phyloP scores from a whole-genome alignment of 73 alveolate genomes.

The Paramecium tetraurelia region DNA sequence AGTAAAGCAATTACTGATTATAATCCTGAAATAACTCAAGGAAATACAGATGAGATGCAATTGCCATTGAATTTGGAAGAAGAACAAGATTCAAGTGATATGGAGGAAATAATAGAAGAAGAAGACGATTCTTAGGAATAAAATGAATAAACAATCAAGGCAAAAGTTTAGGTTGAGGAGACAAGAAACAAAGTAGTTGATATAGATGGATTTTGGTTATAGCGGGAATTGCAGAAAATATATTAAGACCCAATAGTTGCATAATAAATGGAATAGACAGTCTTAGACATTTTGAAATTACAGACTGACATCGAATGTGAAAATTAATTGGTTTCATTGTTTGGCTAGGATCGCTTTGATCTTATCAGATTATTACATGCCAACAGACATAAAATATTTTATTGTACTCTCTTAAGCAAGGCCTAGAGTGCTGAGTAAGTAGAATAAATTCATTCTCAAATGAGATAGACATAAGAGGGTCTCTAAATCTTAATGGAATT shows the following conservation, averaged over 20 bases:
- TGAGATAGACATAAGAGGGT: conserved; percentile 71
- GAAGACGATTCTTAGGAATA: not conserved
- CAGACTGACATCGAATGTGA: conserved; percentile 67
- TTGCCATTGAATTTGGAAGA: conserved; percentile 44
- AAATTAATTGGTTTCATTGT: conserved; percentile 56
- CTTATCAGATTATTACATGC: conserved; percentile 55
- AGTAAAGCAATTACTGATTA: conserved; percentile 16
- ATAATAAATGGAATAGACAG: conserved; percentile 56
- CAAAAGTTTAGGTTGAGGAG: not conserved
- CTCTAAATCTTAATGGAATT: conserved; percentile 43
- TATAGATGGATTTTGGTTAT: conserved; percentile 32
- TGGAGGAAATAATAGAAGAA: not conserved
- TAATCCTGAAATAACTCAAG: not conserved
- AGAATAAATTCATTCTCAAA: conserved; percentile 41
- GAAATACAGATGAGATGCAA: not conserved
- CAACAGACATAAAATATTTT: conserved; percentile 67
- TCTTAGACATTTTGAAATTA: conserved; percentile 54
- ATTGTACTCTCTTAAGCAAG: conserved; percentile 56
- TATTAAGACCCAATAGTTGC: conserved; percentile 7
- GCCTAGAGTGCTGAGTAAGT: conserved; percentile 65
- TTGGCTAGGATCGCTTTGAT: conserved; percentile 63
- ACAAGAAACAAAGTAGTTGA: not conserved
- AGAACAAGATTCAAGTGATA: conserved; percentile 50
- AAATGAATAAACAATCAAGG: not conserved
- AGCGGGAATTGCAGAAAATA: conserved; percentile 20